These are phyloP conservation scores for Cucumis hystrix DNA, from an alignment of 306 rosid species.

Conservation along the genomic window DNA sequence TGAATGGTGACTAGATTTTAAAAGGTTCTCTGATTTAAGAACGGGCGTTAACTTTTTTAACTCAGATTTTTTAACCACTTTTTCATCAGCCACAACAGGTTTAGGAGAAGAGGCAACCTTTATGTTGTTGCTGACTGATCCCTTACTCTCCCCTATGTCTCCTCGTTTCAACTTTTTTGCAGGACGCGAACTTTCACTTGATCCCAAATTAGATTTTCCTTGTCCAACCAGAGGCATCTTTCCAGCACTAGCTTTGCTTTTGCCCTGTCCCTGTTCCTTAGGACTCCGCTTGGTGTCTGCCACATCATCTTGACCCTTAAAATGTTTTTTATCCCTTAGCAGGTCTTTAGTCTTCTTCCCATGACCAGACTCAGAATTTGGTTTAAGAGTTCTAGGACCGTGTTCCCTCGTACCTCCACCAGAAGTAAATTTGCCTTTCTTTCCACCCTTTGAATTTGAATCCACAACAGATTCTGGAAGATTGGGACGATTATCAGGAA, in stretches of 20 bases:
- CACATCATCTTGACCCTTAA: constrained; percentile 24
- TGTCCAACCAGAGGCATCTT: constrained; percentile 36
- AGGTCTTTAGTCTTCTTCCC: constrained; percentile 37
- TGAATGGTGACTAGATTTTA: constrained; percentile 22
- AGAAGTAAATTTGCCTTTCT: constrained; percentile 27
- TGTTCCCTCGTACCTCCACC: constrained; percentile 18
- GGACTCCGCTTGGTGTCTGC: constrained; percentile 16
- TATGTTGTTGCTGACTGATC: constrained; percentile 26
- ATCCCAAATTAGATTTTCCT: constrained; percentile 30
- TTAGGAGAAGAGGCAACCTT: constrained; percentile 31
- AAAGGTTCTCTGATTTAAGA: constrained; percentile 44
- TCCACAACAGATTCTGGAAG: constrained; percentile 28
- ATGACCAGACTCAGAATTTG: constrained; percentile 24
- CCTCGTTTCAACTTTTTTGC: constrained; percentile 42
- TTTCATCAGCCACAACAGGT: constrained; percentile 31
- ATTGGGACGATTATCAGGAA: constrained; percentile 18
- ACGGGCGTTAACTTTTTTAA: constrained; percentile 29
- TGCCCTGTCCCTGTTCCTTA: constrained; percentile 23
- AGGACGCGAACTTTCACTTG: constrained; percentile 37
- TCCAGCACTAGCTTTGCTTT: constrained; percentile 22
- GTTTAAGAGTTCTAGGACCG: constrained; percentile 24
- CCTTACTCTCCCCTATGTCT: constrained; percentile 31
- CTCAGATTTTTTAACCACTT: constrained; percentile 31
- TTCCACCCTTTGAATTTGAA: constrained; percentile 36
- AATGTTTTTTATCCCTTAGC: constrained; percentile 19